Evolutionary conservation across 768 basidiomycete genomes (phyloP).

Genomic region (Rhodotorula graminis): DNA sequence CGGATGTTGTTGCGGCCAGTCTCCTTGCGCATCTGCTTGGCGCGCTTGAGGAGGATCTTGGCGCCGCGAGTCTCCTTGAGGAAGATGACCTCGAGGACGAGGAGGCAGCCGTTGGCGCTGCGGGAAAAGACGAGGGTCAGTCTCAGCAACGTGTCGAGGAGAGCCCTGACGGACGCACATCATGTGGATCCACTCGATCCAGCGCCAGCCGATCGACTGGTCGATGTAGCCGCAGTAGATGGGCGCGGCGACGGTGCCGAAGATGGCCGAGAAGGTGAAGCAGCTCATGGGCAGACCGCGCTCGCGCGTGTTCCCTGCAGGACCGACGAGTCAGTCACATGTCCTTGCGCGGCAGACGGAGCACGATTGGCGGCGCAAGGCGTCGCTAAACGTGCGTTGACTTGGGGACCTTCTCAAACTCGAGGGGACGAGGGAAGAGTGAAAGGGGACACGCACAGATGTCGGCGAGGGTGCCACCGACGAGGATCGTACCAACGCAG

Average conservation of each 20-base stretch:
- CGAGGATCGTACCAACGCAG: constrained; percentile 37
- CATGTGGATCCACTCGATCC: constrained; percentile 41
- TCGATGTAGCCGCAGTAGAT: constrained; percentile 41
- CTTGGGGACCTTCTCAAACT: too few relatives aligned
- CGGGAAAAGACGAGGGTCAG: not conserved
- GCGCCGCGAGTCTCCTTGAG: constrained; percentile 41
- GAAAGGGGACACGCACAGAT: not conserved
- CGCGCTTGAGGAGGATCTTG: constrained; percentile 37
- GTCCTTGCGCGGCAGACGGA: too few relatives aligned
- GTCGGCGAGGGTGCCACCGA: constrained; percentile 30
- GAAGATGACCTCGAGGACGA: constrained; percentile 35
- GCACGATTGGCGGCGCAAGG: too few relatives aligned
- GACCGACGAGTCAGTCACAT: not conserved
- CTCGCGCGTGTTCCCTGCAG: constrained; percentile 39
- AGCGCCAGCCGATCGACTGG: constrained; percentile 37
- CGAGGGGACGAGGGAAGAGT: too few relatives aligned
- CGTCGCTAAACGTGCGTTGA: too few relatives aligned
- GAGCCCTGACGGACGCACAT: constrained; percentile 24
- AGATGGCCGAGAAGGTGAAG: constrained; percentile 40
- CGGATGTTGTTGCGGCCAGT: constrained; percentile 37
- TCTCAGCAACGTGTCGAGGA: too few relatives aligned
- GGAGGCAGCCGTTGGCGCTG: constrained; percentile 10
- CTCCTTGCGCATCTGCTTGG: constrained; percentile 39
- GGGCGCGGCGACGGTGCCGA: constrained; percentile 40
- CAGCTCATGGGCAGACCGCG: constrained; percentile 38